Base-by-base conservation (phyloP, 2,329 filamentous ascomycete species). In the Torrubiellomyces zombiae region DNA sequence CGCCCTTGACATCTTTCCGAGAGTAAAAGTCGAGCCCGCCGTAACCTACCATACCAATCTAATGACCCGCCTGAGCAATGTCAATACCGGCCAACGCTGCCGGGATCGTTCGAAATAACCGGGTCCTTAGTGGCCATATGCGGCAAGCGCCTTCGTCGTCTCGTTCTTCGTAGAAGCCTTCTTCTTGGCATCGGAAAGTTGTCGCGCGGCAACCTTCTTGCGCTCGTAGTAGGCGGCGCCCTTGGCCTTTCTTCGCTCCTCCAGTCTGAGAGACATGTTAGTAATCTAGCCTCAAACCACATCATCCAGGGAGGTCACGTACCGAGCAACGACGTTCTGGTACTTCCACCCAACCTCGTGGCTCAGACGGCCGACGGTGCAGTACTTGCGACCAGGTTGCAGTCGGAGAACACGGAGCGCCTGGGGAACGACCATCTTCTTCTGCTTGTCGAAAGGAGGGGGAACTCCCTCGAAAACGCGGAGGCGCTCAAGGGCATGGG, bases 301-400 rank as follows among this genome's bases (percentile, higher is more conserved):
- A 29, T 11, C 20, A 8, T n/a, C 9, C 12, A 14, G 19, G 19
- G n/a, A 27, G 17, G 34, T n/a, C n/a, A 78, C 83, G 52, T 67
- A 95, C 85, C 81, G 83, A 51, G 76, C 78, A 65, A 98, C 89
- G 54, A 98, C 85, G 57, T 94, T 86, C 73, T 94, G 80, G 78
- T 98, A 95, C 70, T 98, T 98, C 89, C 89, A 98, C 67, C 89
- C 89, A 53, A 95, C 89, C 70, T 98, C 89, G 64, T 94, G 85
- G 62, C 81, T 89, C 55, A 98, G 69, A 64, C 89, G 76, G 48
- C 89, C 89, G 46, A 98, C 86, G 42, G 85, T 92, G 80, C 89
- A 98, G 81, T 92, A 98, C 76, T 98, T 98, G 70, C 89, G 83
- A 55, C 89, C 89, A 51, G 89, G 89, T 74, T 94, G 91, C 58